Evolutionary conservation across 2,329 filamentous ascomycete species (phyloP).

Genomic region (Exophiala sp.): DNA sequence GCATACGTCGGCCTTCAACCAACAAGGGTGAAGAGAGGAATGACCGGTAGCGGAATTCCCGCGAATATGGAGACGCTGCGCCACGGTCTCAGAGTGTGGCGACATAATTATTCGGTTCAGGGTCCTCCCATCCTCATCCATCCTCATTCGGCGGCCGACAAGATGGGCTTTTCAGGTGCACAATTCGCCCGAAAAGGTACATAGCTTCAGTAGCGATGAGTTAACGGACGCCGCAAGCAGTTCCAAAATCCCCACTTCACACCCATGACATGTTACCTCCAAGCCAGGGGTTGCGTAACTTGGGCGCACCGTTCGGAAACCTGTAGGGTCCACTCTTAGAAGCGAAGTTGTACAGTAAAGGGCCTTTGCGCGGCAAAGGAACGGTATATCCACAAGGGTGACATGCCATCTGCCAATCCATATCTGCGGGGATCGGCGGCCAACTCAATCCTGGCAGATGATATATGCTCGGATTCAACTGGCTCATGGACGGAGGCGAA

Average conservation of each 20-base stretch:
- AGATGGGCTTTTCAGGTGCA: not conserved
- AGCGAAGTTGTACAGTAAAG: not conserved
- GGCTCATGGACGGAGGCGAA: not conserved
- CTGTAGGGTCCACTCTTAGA: not conserved
- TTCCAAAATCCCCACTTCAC: not conserved
- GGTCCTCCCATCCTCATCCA: not conserved
- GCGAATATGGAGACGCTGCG: not conserved
- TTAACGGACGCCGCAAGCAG: no score
- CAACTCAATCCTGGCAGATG: not conserved
- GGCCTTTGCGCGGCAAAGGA: no score
- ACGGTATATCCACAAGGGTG: no score
- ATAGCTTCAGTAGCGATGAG: not conserved
- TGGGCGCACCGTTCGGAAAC: not conserved
- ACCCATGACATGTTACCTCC: not conserved
- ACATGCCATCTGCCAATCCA: not conserved
- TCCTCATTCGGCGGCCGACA: not conserved
- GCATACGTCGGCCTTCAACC: not conserved
- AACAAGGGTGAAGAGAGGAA: not conserved
- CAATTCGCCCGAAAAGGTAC: constrained; percentile 2
- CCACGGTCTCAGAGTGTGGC: constrained; percentile 3
- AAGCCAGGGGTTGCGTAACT: not conserved
- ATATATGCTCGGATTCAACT: not conserved
- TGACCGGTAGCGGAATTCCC: not conserved
- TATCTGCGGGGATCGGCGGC: not conserved
- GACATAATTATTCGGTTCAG: not conserved